Percentiles rank a stretch among this genome's conserved stretches.
Evolutionary conservation across 176 grass and related monocot species (phyloP).

Genomic region (Aegilops umbellulata): DNA sequence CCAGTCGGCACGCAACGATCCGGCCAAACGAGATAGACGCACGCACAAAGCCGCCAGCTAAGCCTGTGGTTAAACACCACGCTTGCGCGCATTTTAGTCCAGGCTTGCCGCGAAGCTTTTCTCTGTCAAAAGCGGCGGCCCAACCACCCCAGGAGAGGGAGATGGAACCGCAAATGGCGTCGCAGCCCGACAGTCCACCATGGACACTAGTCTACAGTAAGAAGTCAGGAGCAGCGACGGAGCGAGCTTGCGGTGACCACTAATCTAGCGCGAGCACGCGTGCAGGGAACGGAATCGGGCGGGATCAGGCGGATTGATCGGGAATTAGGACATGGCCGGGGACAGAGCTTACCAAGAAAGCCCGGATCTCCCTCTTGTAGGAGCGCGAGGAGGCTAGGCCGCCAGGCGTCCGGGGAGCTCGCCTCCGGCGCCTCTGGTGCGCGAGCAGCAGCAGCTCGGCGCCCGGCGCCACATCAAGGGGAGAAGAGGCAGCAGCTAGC

Average conservation of each 20-base stretch:
- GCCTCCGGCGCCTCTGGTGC: neutral
- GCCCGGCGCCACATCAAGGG: constrained; percentile 9
- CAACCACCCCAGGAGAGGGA: neutral
- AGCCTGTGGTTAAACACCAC: neutral
- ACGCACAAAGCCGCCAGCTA: neutral
- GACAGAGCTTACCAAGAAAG: constrained; percentile 28
- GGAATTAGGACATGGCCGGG: constrained; percentile 7
- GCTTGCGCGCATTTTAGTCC: constrained; percentile 10
- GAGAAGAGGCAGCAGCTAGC: neutral
- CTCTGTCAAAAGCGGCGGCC: constrained; percentile 1
- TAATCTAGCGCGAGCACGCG: constrained; percentile 8
- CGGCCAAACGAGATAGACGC: constrained; percentile 23
- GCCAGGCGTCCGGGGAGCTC: neutral
- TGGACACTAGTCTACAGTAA: neutral
- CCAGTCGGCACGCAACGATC: constrained; percentile 4
- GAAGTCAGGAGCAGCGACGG: neutral
- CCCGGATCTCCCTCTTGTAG: constrained; percentile 30
- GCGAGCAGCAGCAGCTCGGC: neutral
- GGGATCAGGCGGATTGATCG: constrained; percentile 18
- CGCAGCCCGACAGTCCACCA: neutral
- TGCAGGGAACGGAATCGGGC: constrained; percentile 18
- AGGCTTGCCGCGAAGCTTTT: neutral
- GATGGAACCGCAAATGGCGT: neutral
- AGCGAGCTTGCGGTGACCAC: neutral
- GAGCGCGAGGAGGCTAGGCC: neutral